Evolutionary conservation across 1,284 basidiomycete species (phyloP).

Genomic region (Stygiomarasmius scandens): DNA sequence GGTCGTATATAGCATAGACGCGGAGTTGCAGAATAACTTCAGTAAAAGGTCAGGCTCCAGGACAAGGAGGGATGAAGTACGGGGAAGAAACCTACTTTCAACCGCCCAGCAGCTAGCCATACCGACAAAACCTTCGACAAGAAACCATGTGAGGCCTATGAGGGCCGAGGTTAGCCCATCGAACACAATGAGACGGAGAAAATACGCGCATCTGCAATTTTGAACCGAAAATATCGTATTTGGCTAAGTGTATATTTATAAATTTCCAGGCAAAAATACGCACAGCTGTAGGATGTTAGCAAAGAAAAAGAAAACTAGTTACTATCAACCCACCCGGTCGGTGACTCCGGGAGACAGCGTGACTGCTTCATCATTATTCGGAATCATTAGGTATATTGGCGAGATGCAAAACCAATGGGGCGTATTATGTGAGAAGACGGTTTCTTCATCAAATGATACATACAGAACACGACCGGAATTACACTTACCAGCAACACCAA

Average conservation of each 20-base stretch:
- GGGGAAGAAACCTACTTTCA: background rate
- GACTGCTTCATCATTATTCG: background rate
- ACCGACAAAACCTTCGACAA: background rate
- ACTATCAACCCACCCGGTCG: background rate
- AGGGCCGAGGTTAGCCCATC: background rate
- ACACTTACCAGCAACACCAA: conserved; percentile 1
- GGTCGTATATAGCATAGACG: conserved; percentile 3
- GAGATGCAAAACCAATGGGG: too few relatives aligned
- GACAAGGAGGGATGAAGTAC: background rate
- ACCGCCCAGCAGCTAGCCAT: conserved; percentile 1
- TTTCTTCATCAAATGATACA: too few relatives aligned
- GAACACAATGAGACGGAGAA: too few relatives aligned
- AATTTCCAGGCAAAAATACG: too few relatives aligned
- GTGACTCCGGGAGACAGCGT: background rate
- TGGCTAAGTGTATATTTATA: too few relatives aligned
- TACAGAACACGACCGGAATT: too few relatives aligned
- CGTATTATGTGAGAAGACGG: too few relatives aligned
- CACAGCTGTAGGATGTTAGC: background rate
- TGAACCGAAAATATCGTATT: too few relatives aligned
- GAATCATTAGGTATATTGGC: too few relatives aligned
- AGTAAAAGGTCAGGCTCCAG: background rate
- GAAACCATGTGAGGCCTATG: background rate
- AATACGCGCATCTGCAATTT: too few relatives aligned
- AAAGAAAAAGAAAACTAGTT: background rate
- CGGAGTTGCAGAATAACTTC: conserved; percentile 1